phyloP scores from a whole-genome alignment of 140 eudicot species.

The Anethum foeniculum region DNA sequence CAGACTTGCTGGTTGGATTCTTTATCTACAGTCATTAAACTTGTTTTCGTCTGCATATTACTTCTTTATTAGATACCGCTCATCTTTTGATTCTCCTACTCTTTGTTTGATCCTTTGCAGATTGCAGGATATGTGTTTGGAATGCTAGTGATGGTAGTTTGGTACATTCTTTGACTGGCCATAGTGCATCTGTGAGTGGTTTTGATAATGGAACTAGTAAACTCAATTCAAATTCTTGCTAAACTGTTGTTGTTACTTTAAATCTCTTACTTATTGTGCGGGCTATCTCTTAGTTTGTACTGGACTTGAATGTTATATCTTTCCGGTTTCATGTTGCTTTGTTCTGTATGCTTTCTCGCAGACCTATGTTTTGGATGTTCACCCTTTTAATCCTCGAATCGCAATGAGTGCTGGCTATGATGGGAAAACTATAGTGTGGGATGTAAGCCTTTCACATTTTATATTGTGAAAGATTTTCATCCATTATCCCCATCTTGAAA shows the following conservation, averaged over 20 bases:
- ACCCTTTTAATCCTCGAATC: slow-evolving; percentile 94
- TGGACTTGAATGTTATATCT: background rate
- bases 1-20: background rate
- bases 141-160: slow-evolving; percentile 98
- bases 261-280: background rate
- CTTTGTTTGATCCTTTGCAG: slow-evolving; percentile 31
- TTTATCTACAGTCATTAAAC: background rate
- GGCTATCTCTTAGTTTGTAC: background rate
- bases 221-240: background rate
- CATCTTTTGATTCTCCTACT: slow-evolving; percentile 2
- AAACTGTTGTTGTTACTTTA: background rate
- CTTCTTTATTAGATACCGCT: background rate
- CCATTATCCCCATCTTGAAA: slow-evolving; percentile 11
- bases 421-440: slow-evolving; percentile 96
- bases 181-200: slow-evolving; percentile 79
- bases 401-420: slow-evolving; percentile 99
- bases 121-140: slow-evolving; percentile 99
- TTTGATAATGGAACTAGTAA: background rate
- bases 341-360: slow-evolving; percentile 23
- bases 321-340: background rate
- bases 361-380: slow-evolving; percentile 97
- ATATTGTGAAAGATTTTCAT: background rate
- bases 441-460: slow-evolving; percentile 48
- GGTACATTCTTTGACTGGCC: slow-evolving; percentile 98
- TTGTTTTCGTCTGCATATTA: background rate